Percentiles rank a stretch among this genome's conserved stretches.
Conservation (phyloP, 495 filamentous ascomycete genomes). For the Neurospora intermedia region DNA sequence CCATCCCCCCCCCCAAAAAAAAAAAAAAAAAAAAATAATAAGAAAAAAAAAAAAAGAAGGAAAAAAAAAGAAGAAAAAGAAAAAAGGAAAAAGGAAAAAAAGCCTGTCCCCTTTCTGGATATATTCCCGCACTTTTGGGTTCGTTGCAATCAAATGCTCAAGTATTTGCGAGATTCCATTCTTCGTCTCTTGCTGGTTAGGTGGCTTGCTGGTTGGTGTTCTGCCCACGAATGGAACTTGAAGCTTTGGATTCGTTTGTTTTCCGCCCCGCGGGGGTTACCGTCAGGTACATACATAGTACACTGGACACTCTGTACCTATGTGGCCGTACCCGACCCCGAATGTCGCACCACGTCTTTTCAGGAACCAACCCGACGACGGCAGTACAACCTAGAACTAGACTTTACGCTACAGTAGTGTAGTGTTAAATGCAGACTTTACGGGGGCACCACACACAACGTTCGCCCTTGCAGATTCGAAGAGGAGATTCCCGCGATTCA, state of each 20-base stretch:
- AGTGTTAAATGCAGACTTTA: neutral
- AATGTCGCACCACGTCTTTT: neutral
- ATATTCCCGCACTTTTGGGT: neutral
- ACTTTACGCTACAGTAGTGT: neutral
- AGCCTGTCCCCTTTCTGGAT: neutral
- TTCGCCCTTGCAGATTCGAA: neutral
- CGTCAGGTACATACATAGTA: too few relatives aligned
- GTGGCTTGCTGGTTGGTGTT: neutral
- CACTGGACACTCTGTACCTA: neutral
- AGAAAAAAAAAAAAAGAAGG: too few relatives aligned
- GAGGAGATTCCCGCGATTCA: neutral
- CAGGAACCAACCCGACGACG: neutral
- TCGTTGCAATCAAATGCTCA: neutral
- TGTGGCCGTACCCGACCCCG: neutral
- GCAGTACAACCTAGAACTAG: too few relatives aligned
- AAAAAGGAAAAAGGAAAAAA: too few relatives aligned
- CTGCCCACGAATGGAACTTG: neutral
- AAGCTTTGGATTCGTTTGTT: neutral
- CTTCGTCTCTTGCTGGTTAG: neutral
- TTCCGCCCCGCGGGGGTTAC: neutral
- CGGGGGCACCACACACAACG: neutral
- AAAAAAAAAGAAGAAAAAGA: too few relatives aligned
- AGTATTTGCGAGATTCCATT: neutral
- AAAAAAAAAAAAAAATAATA: too few relatives aligned
- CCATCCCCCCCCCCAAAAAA: too few relatives aligned